Base-by-base conservation (phyloP, 257 asterid species). In the Anisodus tanguticus region DNA sequence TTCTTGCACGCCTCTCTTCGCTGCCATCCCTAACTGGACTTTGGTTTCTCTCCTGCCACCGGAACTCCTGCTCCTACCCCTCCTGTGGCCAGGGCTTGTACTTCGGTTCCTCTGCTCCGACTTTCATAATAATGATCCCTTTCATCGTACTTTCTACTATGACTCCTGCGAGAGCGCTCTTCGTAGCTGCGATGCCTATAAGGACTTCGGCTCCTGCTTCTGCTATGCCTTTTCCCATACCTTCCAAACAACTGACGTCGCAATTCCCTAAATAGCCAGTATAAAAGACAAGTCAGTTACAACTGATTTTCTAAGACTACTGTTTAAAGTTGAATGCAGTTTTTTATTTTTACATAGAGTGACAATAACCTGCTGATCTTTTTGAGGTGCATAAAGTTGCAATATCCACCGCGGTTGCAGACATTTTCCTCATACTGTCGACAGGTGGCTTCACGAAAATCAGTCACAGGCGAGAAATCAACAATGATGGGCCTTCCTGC, bases 331-430 rank as follows among this genome's bases (percentile, higher is more conserved):
- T 6, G 2, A 13, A 76, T 5, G 4, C 1, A 6, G 35, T 26
- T 26, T 6, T 8, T 51, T 3, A 47, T 53, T 53, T 74, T 77
- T 53, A 31, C 16, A 31, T 26, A 31, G 62, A 53, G 49, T 15
- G 66, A 5, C 3, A 54, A 16, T 26, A 53, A 95, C 99, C 98
- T 93, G 94, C 98, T 84, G 84, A 97, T 95, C 90, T 90, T 92
- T 90, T 93, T 97, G 90, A 94, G 96, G 89, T 95, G 99, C 99
- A 97, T 97, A 86, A 97, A 97, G 86, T 97, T 97, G 88, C 99
- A 97, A 90, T 97, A 95, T n/a, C 99, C 98, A 87, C 98, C 98
- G 84, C 99, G 99, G 86, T 92, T 93, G 89, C 99, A 97, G 77
- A 94, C 89, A 74, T 93, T 92, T 86, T 97, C 98, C 89, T 97